phyloP scores from a whole-genome alignment of 352 stramenopile genomes.

The Sclerospora graminicola region DNA sequence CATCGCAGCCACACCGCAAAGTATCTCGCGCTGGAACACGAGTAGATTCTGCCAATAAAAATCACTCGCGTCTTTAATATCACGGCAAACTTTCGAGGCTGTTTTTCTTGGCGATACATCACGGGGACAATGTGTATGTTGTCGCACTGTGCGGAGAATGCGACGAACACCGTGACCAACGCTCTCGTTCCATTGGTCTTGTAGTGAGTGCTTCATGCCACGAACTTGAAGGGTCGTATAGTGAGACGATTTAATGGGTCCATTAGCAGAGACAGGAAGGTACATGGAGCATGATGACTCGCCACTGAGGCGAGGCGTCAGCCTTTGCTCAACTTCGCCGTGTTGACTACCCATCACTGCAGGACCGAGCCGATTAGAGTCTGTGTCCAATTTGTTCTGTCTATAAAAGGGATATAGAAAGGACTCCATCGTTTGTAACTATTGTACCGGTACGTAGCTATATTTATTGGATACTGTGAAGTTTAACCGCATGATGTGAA shows the following conservation, averaged over 20 bases:
- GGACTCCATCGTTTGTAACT: too few relatives aligned
- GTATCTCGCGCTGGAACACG: conserved; percentile 60
- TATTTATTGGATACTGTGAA: too few relatives aligned
- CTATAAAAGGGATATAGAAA: too few relatives aligned
- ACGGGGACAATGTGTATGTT: background rate
- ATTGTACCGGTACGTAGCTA: too few relatives aligned
- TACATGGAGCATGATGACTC: conserved; percentile 11
- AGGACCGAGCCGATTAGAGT: too few relatives aligned
- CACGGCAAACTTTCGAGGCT: conserved; percentile 13
- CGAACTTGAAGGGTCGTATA: conserved; percentile 13
- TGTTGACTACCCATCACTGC: conserved; percentile 5
- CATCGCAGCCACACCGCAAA: conserved; percentile 84
- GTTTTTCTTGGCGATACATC: conserved; percentile 4
- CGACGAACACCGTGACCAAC: conserved; percentile 16
- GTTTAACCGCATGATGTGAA: too few relatives aligned
- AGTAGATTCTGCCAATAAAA: conserved; percentile 53
- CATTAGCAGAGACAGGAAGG: conserved; percentile 1
- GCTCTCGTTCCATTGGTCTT: conserved; percentile 19
- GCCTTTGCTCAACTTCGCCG: conserved; percentile 12
- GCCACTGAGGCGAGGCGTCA: conserved; percentile 8
- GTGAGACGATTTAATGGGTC: conserved; percentile 1
- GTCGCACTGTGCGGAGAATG: conserved; percentile 9
- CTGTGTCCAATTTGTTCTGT: too few relatives aligned
- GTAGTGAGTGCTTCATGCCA: conserved; percentile 8
- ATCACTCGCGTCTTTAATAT: conserved; percentile 16